Conservation (phyloP, 1,284 basidiomycete genomes). For the Tremellales sp. region DNA sequence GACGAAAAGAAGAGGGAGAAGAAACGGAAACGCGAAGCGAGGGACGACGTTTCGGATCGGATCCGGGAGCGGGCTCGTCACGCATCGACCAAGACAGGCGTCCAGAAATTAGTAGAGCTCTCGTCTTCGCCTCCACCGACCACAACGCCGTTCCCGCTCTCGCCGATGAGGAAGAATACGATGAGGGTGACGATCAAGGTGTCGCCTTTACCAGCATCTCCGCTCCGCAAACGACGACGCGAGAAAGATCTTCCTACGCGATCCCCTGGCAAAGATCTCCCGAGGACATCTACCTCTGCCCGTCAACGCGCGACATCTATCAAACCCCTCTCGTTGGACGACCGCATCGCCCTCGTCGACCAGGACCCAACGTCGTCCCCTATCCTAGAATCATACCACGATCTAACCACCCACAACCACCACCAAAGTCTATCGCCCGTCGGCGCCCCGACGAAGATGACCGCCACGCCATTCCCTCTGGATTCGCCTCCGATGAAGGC, state of each 20-base stretch:
- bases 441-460: not conserved
- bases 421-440: too few species aligned
- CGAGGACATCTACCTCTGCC: too few species aligned
- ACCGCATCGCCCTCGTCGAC: too few species aligned
- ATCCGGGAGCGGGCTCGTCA: not conserved
- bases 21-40: not conserved
- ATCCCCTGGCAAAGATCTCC: too few species aligned
- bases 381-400: too few species aligned
- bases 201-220: constrained; percentile 1
- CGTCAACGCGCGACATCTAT: too few species aligned
- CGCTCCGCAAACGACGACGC: not conserved
- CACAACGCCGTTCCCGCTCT: not conserved
- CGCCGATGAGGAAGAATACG: not conserved
- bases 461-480: not conserved
- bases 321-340: too few species aligned
- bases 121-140: not conserved
- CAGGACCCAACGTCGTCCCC: too few species aligned
- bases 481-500: not conserved
- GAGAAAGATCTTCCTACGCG: too few species aligned
- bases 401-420: too few species aligned
- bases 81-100: not conserved
- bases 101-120: not conserved
- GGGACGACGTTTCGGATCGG: constrained; percentile 2
- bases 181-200: too few species aligned
- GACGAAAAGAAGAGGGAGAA: constrained; percentile 7